phyloP scores from a whole-genome alignment of 768 basidiomycete species.

The Coprinopsis cinerea region DNA sequence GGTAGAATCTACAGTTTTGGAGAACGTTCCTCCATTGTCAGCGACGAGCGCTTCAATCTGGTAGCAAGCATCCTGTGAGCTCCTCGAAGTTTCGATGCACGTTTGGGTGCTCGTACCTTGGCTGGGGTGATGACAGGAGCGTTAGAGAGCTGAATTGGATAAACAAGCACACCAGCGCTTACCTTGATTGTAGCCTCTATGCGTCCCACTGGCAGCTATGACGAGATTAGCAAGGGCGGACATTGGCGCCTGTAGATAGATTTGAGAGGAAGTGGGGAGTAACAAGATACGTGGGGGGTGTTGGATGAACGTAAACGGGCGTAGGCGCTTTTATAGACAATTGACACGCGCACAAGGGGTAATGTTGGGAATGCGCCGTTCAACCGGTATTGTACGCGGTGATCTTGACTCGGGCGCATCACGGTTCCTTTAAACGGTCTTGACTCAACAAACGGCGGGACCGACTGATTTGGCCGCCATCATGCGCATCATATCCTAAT shows the following conservation, averaged over 20 bases:
- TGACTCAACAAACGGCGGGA: background rate
- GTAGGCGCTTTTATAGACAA: background rate
- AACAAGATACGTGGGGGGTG: background rate
- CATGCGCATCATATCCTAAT: background rate
- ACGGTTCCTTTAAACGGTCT: background rate
- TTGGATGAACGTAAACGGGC: background rate
- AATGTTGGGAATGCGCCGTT: too few relatives aligned
- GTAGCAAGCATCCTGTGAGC: background rate
- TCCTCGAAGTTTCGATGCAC: background rate
- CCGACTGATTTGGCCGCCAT: background rate
- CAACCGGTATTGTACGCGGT: background rate
- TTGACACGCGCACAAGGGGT: background rate
- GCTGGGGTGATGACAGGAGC: background rate
- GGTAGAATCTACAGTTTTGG: background rate
- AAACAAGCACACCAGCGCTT: background rate
- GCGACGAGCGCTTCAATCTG: slow-evolving; percentile 4
- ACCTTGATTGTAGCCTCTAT: slow-evolving; percentile 3
- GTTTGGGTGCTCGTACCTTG: background rate
- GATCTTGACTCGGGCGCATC: background rate
- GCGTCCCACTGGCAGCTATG: slow-evolving; percentile 1
- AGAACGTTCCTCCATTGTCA: slow-evolving; percentile 1
- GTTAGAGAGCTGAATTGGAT: background rate
- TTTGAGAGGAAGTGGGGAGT: background rate
- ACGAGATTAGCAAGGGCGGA: background rate
- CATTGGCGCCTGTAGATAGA: background rate